Evolutionary conservation across 352 stramenopile genomes (phyloP).

Genomic region (Pythium sp.): DNA sequence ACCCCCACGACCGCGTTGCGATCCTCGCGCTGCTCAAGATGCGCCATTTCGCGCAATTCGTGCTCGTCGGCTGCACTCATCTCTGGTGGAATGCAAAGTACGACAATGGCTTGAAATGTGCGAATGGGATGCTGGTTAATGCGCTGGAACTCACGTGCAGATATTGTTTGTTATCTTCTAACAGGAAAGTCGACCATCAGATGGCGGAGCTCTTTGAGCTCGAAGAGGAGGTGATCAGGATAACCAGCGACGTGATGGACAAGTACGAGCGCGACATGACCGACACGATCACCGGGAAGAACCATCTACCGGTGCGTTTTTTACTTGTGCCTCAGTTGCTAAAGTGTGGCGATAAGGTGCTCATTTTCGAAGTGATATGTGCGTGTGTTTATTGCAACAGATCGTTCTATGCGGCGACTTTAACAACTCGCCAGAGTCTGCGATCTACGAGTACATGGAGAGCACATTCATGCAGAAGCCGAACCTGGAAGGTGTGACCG

Average conservation of each 20-base stretch:
- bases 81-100: constrained; percentile 88
- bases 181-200: constrained; percentile 83
- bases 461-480: constrained; percentile 84
- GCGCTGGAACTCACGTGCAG: neutral
- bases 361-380: too few species aligned
- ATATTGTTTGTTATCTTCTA: neutral
- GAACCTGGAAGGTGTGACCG: constrained; percentile 66
- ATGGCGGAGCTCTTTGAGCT: constrained; percentile 84
- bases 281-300: constrained; percentile 44
- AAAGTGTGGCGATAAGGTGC: neutral
- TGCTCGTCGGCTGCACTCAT: constrained; percentile 81
- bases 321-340: neutral
- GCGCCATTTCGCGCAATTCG: constrained; percentile 75
- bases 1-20: constrained; percentile 83
- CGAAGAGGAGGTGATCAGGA: constrained; percentile 77
- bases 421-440: constrained; percentile 84
- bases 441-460: constrained; percentile 88
- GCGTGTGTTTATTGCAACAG: constrained; percentile 11
- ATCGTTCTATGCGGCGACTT: constrained; percentile 86
- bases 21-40: constrained; percentile 83
- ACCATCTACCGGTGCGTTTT: constrained; percentile 45
- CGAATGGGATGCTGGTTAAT: neutral
- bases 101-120: constrained; percentile 6
- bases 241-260: constrained; percentile 74
- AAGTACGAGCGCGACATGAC: constrained; percentile 76